phyloP scores from a whole-genome alignment of 1,284 basidiomycete genomes.

The Ustilago nuda region DNA sequence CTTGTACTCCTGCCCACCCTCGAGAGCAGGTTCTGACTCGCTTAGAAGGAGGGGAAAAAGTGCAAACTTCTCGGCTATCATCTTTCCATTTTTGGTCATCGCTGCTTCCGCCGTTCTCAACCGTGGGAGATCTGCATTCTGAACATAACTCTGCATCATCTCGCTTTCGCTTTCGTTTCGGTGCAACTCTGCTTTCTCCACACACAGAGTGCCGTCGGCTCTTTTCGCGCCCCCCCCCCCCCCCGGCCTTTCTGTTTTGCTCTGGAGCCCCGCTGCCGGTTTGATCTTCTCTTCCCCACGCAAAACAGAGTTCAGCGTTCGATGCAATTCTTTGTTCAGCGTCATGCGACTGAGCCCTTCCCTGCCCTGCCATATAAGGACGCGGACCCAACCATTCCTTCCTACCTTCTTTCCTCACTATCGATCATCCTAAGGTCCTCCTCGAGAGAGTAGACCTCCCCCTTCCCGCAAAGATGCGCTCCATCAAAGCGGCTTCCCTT shows the following conservation, averaged over 20 bases:
- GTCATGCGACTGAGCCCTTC: not conserved
- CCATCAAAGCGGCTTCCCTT: conserved; percentile 31
- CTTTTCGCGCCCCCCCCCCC: not conserved
- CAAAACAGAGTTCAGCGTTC: no score
- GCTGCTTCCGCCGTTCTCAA: not conserved
- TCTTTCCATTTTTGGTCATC: conserved; percentile 1
- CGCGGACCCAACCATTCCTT: not conserved
- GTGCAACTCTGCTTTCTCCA: conserved; percentile 3
- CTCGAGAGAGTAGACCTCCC: conserved; percentile 5
- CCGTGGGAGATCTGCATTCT: conserved; percentile 14
- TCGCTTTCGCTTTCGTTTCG: not conserved
- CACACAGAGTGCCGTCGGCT: not conserved
- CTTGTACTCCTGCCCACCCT: not conserved
- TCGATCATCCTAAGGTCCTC: not conserved
- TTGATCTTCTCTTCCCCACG: not conserved
- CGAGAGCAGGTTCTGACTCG: not conserved
- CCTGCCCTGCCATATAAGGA: no score
- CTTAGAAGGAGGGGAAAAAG: not conserved
- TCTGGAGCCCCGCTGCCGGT: conserved; percentile 7
- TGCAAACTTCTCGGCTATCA: conserved; percentile 10
- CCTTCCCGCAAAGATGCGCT: conserved; percentile 24
- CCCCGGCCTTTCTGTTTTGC: not conserved
- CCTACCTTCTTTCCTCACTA: not conserved
- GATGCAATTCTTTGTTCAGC: not conserved
- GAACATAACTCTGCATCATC: not conserved